Conservation (phyloP, 805 yeast genomes). For the Starmerella powellii region DNA sequence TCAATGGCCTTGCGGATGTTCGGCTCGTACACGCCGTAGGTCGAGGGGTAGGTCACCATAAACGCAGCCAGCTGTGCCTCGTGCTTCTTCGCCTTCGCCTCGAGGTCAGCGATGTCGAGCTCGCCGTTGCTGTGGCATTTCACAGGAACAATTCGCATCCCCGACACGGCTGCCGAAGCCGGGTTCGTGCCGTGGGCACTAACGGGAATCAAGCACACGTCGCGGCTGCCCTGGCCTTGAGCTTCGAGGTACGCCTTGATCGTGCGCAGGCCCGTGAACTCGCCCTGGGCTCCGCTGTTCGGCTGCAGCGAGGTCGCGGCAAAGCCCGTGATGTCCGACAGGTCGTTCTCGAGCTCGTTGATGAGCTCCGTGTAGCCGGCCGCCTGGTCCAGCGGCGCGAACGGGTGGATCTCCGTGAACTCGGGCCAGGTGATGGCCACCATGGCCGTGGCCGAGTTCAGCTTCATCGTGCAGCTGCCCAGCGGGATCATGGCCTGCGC, state of each 20-base stretch:
- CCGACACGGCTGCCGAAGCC: constrained; percentile 96
- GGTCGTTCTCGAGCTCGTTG: constrained; percentile 64
- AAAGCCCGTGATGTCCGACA: constrained; percentile 87
- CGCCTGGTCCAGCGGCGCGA: constrained; percentile 84
- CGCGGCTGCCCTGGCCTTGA: constrained; percentile 58
- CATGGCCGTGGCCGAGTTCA: constrained; percentile 93
- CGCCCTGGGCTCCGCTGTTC: constrained; percentile 98
- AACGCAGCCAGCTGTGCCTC: constrained; percentile 66
- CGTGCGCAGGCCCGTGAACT: constrained; percentile 83
- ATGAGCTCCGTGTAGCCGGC: constrained; percentile 69
- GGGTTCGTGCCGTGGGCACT: constrained; percentile 98
- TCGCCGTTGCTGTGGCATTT: constrained; percentile 80
- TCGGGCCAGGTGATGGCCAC: constrained; percentile 90
- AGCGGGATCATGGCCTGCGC: constrained; percentile 96
- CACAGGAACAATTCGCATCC: constrained; percentile 83
- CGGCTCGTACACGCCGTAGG: constrained; percentile 93
- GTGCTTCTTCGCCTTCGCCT: constrained; percentile 58
- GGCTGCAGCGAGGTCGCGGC: constrained; percentile 88
- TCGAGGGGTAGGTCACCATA: constrained; percentile 96
- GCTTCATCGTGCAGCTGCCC: constrained; percentile 97
- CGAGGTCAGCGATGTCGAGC: constrained; percentile 66
- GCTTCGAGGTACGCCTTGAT: constrained; percentile 65
- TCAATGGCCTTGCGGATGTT: constrained; percentile 75
- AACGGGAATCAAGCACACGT: constrained; percentile 88
- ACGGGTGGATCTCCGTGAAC: constrained; percentile 79